These are phyloP conservation scores for Talaromyces stipitatus DNA, from an alignment of 495 filamentous ascomycete genomes.

Conservation along the genomic window DNA sequence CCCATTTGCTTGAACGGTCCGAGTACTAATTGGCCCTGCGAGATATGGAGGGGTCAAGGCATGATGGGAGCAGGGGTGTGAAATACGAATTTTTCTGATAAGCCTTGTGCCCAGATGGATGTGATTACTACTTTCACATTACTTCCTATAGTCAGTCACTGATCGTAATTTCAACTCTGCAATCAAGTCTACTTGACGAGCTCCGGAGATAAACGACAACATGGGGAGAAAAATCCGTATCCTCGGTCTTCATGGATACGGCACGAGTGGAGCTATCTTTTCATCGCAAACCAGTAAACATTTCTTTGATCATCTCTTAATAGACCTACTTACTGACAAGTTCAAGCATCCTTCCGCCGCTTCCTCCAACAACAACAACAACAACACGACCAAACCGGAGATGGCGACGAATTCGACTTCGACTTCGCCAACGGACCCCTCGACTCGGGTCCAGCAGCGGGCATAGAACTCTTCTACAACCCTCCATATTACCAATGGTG, in stretches of 20 bases:
- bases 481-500: constrained; percentile 45
- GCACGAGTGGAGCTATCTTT: constrained; percentile 52
- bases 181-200: too few relatives aligned
- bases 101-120: not conserved
- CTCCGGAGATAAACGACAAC: not conserved
- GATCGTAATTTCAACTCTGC: too few relatives aligned
- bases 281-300: constrained; percentile 48
- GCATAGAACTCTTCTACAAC: constrained; percentile 45
- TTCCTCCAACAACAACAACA: constrained; percentile 16
- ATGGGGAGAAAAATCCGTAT: constrained; percentile 38
- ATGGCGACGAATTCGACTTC: constrained; percentile 31
- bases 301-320: not conserved
- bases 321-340: not conserved
- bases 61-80: too few relatives aligned
- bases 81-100: not conserved
- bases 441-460: constrained; percentile 34
- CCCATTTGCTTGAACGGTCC: not conserved
- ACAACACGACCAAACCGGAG: constrained; percentile 3
- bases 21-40: too few relatives aligned
- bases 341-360: constrained; percentile 32
- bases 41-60: not conserved
- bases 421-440: constrained; percentile 51
- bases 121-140: not conserved
- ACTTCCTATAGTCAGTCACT: not conserved
- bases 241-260: constrained; percentile 57